Evolutionary conservation across 2,329 filamentous ascomycete species (phyloP).

Genomic region (Fusarium papillatum): DNA sequence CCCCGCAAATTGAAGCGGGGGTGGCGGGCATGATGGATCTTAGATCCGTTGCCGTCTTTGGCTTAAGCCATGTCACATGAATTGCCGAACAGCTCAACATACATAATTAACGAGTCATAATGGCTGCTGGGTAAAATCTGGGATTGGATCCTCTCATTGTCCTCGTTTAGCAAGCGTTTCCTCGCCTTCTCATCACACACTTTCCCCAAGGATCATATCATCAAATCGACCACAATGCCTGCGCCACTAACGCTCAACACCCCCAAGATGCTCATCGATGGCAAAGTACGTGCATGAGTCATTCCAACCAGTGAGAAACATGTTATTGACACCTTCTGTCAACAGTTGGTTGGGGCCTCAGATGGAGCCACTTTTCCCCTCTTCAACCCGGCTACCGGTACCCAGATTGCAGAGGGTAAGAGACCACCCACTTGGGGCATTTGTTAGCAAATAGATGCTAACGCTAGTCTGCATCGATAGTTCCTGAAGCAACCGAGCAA

Average conservation of each 20-base stretch:
- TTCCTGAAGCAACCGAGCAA: constrained; percentile 57
- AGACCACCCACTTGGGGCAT: accelerated
- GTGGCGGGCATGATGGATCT: constrained; percentile 14
- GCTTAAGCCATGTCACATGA: constrained; percentile 1
- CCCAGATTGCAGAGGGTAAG: constrained; percentile 29
- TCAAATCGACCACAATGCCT: background rate
- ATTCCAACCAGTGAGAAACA: background rate
- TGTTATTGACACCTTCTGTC: background rate
- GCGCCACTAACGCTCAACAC: background rate
- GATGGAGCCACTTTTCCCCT: constrained; percentile 33
- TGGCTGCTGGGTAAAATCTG: background rate
- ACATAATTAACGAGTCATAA: constrained; percentile 4
- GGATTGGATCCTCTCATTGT: background rate
- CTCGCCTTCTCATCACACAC: background rate
- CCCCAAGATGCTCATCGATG: constrained; percentile 30
- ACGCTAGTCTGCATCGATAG: background rate
- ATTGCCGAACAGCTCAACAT: background rate
- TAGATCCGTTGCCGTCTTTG: constrained; percentile 4
- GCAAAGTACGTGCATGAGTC: constrained; percentile 23
- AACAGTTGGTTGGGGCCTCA: constrained; percentile 32
- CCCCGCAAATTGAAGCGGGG: constrained; percentile 18
- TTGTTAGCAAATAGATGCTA: background rate
- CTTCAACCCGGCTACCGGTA: constrained; percentile 34
- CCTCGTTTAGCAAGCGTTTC: background rate
- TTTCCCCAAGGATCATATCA: background rate